Base-by-base conservation (phyloP, 306 rosid species). In the Lotus japonicus region DNA sequence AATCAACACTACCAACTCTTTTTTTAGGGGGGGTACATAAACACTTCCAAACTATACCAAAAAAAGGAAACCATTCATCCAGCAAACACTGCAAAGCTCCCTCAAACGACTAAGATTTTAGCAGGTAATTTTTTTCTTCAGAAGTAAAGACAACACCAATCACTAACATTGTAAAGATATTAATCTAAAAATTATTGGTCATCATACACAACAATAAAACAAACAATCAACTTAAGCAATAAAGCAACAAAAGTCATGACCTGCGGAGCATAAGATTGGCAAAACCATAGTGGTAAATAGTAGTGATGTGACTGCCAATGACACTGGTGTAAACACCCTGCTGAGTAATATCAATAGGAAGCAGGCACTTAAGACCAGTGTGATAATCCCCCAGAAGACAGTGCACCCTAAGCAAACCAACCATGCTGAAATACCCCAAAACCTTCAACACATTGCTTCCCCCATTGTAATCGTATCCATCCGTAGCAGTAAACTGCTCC, bases 371-470 rank as follows among this genome's bases (percentile, higher is more conserved):
- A 50, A 95, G 79, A 57, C 95, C 97, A 9, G 96, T 90, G 28
- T 87, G 91, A 84, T 95, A 95, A 85, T 95, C 99, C n/a, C 97
- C 99, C 69, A 95, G 80, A 14, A 95, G 89, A 76, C 99, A 95
- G 76, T 90, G 97, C 53, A 94, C 96, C 68, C 96, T 82, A 13
- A 95, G 89, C 82, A 95, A 81, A 5, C 97, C 99, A 64, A 95
- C 96, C 99, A 88, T 90, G 70, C 99, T 87, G 76, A 95, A 95
- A 77, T 95, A 95, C 26, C 97, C 99, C 83, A 95, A 72, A n/a
- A 95, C 97, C 91, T 95, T 95, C 84, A 95, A 72, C 15, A 95
- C 99, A 72, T 95, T 95, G 73, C 99, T 95, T 28, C 97, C 99
- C 10, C 97, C 95, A 43, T 65, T 80, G 62, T 95, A 88, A 75